Conservation (phyloP, 495 filamentous ascomycete species). For the Chaetomium cochliodes region DNA sequence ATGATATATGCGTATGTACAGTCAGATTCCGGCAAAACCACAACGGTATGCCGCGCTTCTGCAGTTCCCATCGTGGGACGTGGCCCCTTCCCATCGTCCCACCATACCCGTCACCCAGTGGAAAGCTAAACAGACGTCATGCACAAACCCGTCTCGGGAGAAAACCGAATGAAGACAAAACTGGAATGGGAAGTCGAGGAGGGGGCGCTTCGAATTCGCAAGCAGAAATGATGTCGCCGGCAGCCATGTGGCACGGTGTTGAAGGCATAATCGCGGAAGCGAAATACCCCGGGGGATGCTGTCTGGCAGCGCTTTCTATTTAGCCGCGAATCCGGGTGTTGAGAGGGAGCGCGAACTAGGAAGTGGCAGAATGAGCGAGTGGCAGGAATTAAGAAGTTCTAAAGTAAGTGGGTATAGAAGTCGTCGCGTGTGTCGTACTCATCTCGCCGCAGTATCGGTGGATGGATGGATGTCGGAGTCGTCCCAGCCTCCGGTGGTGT, state of each 20-base stretch:
- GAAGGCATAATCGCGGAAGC: too few species aligned
- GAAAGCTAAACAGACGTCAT: background rate
- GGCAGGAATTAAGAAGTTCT: constrained; percentile 14
- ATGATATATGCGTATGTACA: constrained; percentile 10
- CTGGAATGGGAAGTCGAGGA: background rate
- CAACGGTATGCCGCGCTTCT: background rate
- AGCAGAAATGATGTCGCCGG: too few species aligned
- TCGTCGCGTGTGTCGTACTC: constrained; percentile 17
- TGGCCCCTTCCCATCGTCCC: background rate
- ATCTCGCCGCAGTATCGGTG: background rate
- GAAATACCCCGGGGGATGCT: too few species aligned
- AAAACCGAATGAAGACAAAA: background rate
- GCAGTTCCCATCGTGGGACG: background rate
- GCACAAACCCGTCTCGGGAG: background rate
- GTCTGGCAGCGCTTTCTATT: background rate
- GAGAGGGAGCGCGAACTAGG: background rate
- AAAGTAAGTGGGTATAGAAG: constrained; percentile 21
- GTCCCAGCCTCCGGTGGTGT: constrained; percentile 8
- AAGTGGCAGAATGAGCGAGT: background rate
- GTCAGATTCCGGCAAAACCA: background rate
- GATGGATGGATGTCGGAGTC: background rate
- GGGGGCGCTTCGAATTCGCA: background rate
- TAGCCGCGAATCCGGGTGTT: background rate
- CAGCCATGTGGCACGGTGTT: too few species aligned
- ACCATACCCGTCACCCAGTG: background rate